phyloP scores from a whole-genome alignment of 495 filamentous ascomycete genomes.

The Trichocladium antarcticum region DNA sequence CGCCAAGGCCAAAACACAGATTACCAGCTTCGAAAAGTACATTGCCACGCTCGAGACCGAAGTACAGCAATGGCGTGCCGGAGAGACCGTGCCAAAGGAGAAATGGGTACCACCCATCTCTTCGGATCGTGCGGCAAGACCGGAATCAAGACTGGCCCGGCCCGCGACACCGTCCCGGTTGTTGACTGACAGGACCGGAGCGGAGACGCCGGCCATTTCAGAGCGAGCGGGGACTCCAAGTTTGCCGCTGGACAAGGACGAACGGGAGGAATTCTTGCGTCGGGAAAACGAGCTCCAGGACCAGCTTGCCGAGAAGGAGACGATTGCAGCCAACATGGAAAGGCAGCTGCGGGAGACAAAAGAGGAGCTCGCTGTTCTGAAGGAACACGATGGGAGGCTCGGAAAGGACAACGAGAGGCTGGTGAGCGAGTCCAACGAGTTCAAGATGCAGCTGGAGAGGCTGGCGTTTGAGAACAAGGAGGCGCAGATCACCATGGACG shows the following conservation, averaged over 20 bases:
- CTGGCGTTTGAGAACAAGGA: slow-evolving; percentile 94
- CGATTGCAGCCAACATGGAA: slow-evolving; percentile 64
- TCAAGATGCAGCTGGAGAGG: slow-evolving; percentile 92
- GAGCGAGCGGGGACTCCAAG: slow-evolving; percentile 82
- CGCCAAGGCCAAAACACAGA: slow-evolving; percentile 82
- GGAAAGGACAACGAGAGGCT: slow-evolving; percentile 82
- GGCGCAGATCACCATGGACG: slow-evolving; percentile 93
- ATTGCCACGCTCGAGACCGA: slow-evolving; percentile 76
- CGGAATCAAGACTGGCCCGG: slow-evolving; percentile 48
- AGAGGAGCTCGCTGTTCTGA: slow-evolving; percentile 70
- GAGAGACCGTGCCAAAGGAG: slow-evolving; percentile 82
- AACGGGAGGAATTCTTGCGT: slow-evolving; percentile 88
- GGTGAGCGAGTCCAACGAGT: slow-evolving; percentile 71
- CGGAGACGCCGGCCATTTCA: slow-evolving; percentile 53
- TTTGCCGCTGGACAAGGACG: slow-evolving; percentile 84
- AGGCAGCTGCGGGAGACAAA: slow-evolving; percentile 65
- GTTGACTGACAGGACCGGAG: slow-evolving; percentile 57
- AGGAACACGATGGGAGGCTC: slow-evolving; percentile 68
- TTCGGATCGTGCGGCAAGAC: slow-evolving; percentile 53
- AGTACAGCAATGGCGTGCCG: slow-evolving; percentile 72
- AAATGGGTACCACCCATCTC: slow-evolving; percentile 46
- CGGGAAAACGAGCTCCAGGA: slow-evolving; percentile 96
- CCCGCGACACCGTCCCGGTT: slow-evolving; percentile 79
- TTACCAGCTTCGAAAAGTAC: slow-evolving; percentile 78
- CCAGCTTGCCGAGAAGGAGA: slow-evolving; percentile 86